phyloP scores from a whole-genome alignment of 2,329 filamentous ascomycete genomes.

The Pseudovirgaria hyperparasitica region DNA sequence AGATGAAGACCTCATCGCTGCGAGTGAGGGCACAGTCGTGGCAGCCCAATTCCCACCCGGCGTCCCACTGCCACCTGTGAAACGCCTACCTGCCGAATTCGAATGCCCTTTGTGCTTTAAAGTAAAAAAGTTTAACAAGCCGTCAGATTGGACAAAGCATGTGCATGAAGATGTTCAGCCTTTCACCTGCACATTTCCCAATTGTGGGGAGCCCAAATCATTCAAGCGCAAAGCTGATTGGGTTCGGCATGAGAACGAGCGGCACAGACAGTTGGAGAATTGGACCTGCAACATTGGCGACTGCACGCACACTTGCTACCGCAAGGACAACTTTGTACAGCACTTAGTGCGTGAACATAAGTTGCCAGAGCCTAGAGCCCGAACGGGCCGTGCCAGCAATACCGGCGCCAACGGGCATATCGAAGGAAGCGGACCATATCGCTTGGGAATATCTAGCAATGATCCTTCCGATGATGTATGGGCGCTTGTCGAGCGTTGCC shows the following conservation, averaged over 20 bases:
- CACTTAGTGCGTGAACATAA: slow-evolving; percentile 89
- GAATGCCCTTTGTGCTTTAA: slow-evolving; percentile 83
- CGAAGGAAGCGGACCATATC: slow-evolving; percentile 4
- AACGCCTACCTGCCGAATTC: slow-evolving; percentile 68
- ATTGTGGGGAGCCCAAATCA: slow-evolving; percentile 72
- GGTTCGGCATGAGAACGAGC: slow-evolving; percentile 88
- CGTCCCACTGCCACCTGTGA: slow-evolving; percentile 70
- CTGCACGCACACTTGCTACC: slow-evolving; percentile 70
- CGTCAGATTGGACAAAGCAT: slow-evolving; percentile 94
- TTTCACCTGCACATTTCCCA: slow-evolving; percentile 81
- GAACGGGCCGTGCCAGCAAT: slow-evolving; percentile 41
- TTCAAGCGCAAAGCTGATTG: slow-evolving; percentile 95
- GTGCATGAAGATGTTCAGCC: slow-evolving; percentile 89
- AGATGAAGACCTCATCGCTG: slow-evolving; percentile 54
- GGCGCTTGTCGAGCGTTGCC: slow-evolving; percentile 67
- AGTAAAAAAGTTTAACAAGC: slow-evolving; percentile 75
- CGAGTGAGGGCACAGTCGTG: slow-evolving; percentile 54
- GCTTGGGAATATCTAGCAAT: slow-evolving; percentile 6
- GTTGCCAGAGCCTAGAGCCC: slow-evolving; percentile 66
- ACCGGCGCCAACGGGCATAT: slow-evolving; percentile 3
- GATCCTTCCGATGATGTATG: slow-evolving; percentile 48
- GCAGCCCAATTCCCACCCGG: slow-evolving; percentile 66
- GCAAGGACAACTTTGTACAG: slow-evolving; percentile 86
- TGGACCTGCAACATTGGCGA: slow-evolving; percentile 77
- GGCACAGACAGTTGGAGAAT: slow-evolving; percentile 80